Conservation (phyloP, 441 rosid genomes). For the Biscutella laevigata region DNA sequence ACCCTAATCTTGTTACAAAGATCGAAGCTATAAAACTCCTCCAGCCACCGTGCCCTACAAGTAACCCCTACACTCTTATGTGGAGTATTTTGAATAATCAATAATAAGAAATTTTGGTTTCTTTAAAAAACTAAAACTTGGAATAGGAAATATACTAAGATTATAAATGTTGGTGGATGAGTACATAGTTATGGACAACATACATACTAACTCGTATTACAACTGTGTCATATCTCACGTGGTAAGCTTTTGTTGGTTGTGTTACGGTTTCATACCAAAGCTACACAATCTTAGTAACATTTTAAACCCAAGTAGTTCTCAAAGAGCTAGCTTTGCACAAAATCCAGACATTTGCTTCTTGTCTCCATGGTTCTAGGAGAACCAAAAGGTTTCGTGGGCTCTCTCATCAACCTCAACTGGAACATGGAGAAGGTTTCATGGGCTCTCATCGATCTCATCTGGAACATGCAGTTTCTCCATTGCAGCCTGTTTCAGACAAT, state of each 20-base stretch:
- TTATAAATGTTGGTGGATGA: too few species aligned
- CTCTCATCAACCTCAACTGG: too few species aligned
- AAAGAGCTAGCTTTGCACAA: slow-evolving; percentile 8
- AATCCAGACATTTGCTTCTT: too few species aligned
- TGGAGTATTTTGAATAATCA: too few species aligned
- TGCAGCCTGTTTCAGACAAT: slow-evolving; percentile 46
- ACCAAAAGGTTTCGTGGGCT: too few species aligned
- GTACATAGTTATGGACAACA: slow-evolving; percentile 19
- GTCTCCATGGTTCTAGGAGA: slow-evolving; percentile 7
- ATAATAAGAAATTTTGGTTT: too few species aligned
- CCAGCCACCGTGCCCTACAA: too few species aligned
- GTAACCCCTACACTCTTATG: too few species aligned
- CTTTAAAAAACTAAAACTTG: too few species aligned
- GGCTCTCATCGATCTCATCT: slow-evolving; percentile 50
- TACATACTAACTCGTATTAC: slow-evolving; percentile 15
- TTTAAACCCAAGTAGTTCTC: slow-evolving; percentile 15
- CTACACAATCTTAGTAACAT: slow-evolving; percentile 19
- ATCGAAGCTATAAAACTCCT: too few species aligned
- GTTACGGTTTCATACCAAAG: slow-evolving; percentile 4
- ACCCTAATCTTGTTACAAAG: too few species aligned
- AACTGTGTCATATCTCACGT: not conserved
- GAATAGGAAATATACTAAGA: too few species aligned
- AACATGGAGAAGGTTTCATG: slow-evolving; percentile 14
- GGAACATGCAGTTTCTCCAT: slow-evolving; percentile 70
- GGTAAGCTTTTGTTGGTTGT: slow-evolving; percentile 13